phyloP scores from a whole-genome alignment of 306 rosid species.

The Begonia masoniana region DNA sequence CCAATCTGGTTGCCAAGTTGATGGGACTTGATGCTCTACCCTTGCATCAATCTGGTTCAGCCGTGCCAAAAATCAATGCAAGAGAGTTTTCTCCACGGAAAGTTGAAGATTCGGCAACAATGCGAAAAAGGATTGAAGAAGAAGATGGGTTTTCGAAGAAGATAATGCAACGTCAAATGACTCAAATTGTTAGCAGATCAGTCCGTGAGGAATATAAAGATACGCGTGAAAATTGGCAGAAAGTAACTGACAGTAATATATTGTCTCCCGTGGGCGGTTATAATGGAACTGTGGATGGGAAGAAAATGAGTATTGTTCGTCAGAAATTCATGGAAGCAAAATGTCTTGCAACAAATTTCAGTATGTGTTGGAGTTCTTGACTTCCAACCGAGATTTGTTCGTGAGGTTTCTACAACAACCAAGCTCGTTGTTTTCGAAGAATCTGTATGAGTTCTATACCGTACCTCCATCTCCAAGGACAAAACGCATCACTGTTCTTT shows the following conservation, averaged over 20 bases:
- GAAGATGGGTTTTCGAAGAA: conserved; percentile 35
- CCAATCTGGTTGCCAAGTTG: conserved; percentile 84
- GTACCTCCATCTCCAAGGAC: conserved; percentile 39
- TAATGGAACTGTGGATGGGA: conserved; percentile 31
- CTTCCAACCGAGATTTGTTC: conserved; percentile 66
- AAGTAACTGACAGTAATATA: conserved; percentile 33
- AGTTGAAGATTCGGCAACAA: conserved; percentile 24
- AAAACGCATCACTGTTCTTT: conserved; percentile 65
- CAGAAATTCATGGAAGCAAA: conserved; percentile 68
- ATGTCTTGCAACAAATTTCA: conserved; percentile 48
- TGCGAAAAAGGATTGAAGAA: conserved; percentile 28
- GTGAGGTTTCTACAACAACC: conserved; percentile 52
- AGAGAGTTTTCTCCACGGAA: conserved; percentile 24
- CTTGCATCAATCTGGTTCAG: conserved; percentile 27
- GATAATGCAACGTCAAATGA: conserved; percentile 34
- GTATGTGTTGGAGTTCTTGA: conserved; percentile 73
- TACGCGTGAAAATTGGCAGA: conserved; percentile 61
- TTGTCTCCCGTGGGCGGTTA: conserved; percentile 47
- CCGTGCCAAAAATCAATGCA: conserved; percentile 37
- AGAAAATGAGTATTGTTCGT: conserved; percentile 56
- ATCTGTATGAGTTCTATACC: conserved; percentile 37
- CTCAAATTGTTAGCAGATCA: conserved; percentile 13
- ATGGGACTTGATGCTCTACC: conserved; percentile 90
- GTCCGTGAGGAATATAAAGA: conserved; percentile 35
- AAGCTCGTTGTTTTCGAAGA: conserved; percentile 37